A percentile compares a stretch with the other conserved stretches of the same genome.
phyloP scores from a whole-genome alignment of 2,329 filamentous ascomycete species.

The Clarireedia hainanense region DNA sequence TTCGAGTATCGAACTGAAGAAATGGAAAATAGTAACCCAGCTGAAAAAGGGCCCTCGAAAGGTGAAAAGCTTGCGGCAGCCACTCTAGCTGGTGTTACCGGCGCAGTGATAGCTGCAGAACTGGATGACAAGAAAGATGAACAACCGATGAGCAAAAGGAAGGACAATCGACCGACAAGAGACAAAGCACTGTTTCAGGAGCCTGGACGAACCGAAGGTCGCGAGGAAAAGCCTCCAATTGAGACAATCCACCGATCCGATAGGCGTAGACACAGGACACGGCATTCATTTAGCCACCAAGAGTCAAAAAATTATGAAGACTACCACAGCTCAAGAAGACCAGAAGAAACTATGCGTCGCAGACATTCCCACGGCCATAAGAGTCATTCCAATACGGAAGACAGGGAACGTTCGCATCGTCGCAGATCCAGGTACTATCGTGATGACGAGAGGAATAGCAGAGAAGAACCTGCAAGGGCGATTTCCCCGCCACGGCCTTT shows the following conservation, averaged over 20 bases:
- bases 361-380: constrained; percentile 8
- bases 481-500: constrained; percentile 7
- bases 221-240: background rate
- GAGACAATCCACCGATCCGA: background rate
- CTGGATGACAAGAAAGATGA: background rate
- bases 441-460: background rate
- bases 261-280: constrained; percentile 3
- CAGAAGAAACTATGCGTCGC: constrained; percentile 3
- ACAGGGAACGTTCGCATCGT: background rate
- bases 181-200: background rate
- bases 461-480: background rate
- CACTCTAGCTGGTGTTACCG: constrained; percentile 2
- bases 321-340: constrained; percentile 5
- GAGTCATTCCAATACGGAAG: constrained; percentile 1
- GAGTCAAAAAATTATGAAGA: background rate
- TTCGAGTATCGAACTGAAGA: background rate
- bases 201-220: background rate
- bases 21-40: background rate
- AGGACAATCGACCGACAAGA: background rate
- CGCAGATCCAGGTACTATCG: background rate
- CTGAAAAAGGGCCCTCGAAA: background rate
- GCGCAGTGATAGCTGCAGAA: background rate
- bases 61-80: background rate
- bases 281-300: constrained; percentile 7
- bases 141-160: background rate